Evolutionary conservation across 257 asterid genomes (phyloP), one percentile per base, ranked within the genome.

Genomic region (Salvia hispanica): DNA sequence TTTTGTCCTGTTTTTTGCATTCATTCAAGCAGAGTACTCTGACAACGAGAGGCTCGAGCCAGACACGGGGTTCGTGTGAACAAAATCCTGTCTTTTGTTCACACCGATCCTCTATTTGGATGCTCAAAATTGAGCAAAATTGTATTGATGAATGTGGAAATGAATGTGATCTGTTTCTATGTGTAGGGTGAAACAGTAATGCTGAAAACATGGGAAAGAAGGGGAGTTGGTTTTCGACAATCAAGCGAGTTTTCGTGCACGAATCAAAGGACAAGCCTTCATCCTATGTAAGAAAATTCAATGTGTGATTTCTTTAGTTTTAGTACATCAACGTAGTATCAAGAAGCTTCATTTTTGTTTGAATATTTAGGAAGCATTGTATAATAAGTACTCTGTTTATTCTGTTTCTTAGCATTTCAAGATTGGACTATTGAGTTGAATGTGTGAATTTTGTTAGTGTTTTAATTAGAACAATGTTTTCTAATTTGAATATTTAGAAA

Each of bases 151-250:
- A 25, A 25, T 25, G 2, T 25, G 31, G 31, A 25, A 25, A 25
- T 25, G 31, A 25, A 25, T 25, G 31, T 25, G 31, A 5, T 28
- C 62, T 72, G 57, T 57, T 37, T 60, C 11, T n/a, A 56, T 76
- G 53, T 78, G 53, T 70, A 81, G 85, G 89, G 76, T 57, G 78
- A 64, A 70, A 81, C n/a, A 78, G 93, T 88, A 83, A 86, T 92
- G 97, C 93, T 82, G 70, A 77, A 76, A 82, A 52, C 13, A 93
- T 93, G 98, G 98, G 97, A 63, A 88, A 86, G 90, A 90, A 82
- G 83, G 94, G 97, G 74, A 82, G 88, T 79, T 93, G 97, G 98
- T 71, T 86, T 84, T 88, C 96, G 72, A 89, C 92, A 63, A 88
- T 93, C 86, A 93, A 84, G 76, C 78, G 79, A 84, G 90, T 85